Conservation (phyloP, 2,329 filamentous ascomycete species). For the Alternaria alternata region DNA sequence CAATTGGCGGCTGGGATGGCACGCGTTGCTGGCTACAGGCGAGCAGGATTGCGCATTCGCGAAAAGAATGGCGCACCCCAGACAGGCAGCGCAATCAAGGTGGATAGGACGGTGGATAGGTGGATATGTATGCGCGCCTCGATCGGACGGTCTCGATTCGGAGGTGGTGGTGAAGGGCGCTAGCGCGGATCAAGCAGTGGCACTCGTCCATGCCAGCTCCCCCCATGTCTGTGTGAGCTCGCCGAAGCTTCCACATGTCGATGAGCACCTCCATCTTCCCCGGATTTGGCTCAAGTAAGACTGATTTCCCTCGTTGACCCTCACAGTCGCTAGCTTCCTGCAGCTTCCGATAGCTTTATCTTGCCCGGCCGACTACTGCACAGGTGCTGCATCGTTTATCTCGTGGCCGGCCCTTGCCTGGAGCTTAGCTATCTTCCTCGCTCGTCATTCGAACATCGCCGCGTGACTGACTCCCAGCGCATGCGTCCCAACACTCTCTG, state of each 20-base stretch:
- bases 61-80: neutral
- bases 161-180: neutral
- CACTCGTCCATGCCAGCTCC: neutral
- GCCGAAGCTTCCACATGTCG: slow-evolving; percentile 7
- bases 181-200: neutral
- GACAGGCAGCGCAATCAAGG: neutral
- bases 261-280: slow-evolving; percentile 27
- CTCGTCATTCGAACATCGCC: slow-evolving; percentile 46
- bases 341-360: slow-evolving; percentile 25
- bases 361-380: slow-evolving; percentile 9
- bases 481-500: slow-evolving; percentile 35
- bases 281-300: slow-evolving; percentile 28
- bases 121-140: slow-evolving; percentile 5
- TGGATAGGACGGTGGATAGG: neutral
- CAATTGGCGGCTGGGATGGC: slow-evolving; percentile 12
- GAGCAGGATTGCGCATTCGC: neutral
- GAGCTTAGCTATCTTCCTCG: slow-evolving; percentile 26
- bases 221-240: neutral
- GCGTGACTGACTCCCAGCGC: slow-evolving; percentile 39
- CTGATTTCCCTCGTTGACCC: slow-evolving; percentile 24
- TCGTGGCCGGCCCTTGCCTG: slow-evolving; percentile 23
- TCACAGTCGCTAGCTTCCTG: slow-evolving; percentile 14
- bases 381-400: slow-evolving; percentile 20
- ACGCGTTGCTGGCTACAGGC: neutral
- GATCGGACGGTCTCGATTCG: slow-evolving; percentile 6